These are phyloP conservation scores for Aspergillus ustus DNA, from an alignment of 2,329 filamentous ascomycete genomes.

Conservation along the genomic window DNA sequence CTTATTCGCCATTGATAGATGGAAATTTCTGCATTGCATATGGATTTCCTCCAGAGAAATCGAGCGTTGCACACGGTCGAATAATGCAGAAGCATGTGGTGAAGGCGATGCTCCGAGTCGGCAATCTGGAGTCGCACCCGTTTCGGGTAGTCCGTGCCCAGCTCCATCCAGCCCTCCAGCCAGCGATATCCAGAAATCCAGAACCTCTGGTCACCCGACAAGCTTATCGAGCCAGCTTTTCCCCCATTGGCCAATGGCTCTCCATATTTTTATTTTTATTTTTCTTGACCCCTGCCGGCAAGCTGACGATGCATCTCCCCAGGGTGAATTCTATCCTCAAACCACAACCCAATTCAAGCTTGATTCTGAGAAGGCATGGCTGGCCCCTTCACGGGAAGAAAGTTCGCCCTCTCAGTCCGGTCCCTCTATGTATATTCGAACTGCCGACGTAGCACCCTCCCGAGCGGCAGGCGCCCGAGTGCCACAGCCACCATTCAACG, in stretches of 20 bases:
- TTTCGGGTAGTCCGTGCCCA: slow-evolving; percentile 18
- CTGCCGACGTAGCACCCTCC: background rate
- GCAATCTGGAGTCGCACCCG: slow-evolving; percentile 5
- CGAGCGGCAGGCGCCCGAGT: background rate
- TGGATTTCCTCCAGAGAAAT: background rate
- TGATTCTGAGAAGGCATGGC: background rate
- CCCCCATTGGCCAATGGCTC: slow-evolving; percentile 16
- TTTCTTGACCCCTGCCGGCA: background rate
- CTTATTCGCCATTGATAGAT: background rate
- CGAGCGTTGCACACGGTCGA: background rate
- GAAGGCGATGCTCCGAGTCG: background rate
- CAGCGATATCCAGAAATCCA: background rate
- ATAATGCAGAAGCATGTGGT: background rate
- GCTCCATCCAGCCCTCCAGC: too few relatives aligned
- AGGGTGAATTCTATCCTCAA: background rate
- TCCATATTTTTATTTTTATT: slow-evolving; percentile 11
- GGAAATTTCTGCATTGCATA: background rate
- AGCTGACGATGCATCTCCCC: background rate
- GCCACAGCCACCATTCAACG: background rate
- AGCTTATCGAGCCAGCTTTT: slow-evolving; percentile 16
- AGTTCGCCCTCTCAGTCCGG: background rate
- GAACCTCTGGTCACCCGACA: slow-evolving; percentile 10
- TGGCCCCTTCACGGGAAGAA: background rate
- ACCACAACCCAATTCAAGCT: background rate
- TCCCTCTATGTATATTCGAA: background rate